phyloP scores from a whole-genome alignment of 441 rosid species.

The Gossypium davidsonii region DNA sequence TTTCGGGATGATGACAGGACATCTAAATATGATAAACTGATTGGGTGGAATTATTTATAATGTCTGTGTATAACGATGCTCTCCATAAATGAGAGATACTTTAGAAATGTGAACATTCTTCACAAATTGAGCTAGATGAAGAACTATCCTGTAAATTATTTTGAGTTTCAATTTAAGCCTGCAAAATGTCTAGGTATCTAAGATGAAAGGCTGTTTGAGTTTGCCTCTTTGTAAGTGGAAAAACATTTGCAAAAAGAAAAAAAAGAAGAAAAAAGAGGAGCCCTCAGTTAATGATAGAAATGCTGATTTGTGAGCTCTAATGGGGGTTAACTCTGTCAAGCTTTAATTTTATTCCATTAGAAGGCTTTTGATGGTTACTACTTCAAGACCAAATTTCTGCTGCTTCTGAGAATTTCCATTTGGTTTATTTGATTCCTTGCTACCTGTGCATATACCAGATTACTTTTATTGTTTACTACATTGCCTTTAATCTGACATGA shows the following conservation, averaged over 20 bases:
- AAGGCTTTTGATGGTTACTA: not conserved
- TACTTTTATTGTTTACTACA: not conserved
- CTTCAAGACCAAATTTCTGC: not conserved
- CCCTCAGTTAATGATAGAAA: not conserved
- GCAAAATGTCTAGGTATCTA: not conserved
- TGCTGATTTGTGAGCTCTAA: not conserved
- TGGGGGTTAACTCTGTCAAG: not conserved
- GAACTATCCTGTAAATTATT: not conserved
- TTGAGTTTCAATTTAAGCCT: not conserved
- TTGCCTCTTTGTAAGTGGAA: not conserved
- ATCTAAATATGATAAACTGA: not conserved
- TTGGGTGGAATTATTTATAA: not conserved
- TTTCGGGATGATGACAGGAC: not conserved
- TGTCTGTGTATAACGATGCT: not conserved
- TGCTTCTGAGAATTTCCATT: not conserved
- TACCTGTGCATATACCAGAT: not conserved
- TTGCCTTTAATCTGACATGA: conserved; percentile 3
- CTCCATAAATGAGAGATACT: not conserved
- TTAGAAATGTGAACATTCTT: not conserved
- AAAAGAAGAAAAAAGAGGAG: too few species aligned
- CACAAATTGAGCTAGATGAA: not conserved
- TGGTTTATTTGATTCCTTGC: not conserved
- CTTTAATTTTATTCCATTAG: not conserved
- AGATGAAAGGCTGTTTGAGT: not conserved
- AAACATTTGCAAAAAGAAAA: not conserved